Percentiles rank a stretch among this genome's conserved stretches.
phyloP scores from a whole-genome alignment of 2,329 filamentous ascomycete species.

The Colletotrichum caudatum region DNA sequence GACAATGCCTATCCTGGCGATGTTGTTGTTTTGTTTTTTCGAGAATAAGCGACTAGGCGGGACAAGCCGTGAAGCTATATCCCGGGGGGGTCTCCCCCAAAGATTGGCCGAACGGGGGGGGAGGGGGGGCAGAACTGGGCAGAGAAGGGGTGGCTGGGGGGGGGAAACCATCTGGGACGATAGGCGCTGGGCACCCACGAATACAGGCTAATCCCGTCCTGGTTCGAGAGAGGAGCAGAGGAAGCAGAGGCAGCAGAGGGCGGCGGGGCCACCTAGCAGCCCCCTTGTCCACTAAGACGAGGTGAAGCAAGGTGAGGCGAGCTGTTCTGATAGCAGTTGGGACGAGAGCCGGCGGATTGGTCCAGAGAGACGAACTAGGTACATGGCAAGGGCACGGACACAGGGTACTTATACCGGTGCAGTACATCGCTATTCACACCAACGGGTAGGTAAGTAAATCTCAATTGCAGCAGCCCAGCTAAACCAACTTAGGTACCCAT shows the following conservation, averaged over 20 bases:
- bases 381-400: too few relatives aligned
- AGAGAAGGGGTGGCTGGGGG: constrained; percentile 30
- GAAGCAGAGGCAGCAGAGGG: too few relatives aligned
- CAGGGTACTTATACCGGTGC: too few relatives aligned
- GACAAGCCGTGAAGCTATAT: constrained; percentile 42
- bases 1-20: constrained; percentile 21
- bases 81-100: constrained; percentile 26
- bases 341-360: constrained; percentile 31
- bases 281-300: constrained; percentile 13
- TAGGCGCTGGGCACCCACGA: constrained; percentile 5
- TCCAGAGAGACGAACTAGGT: neutral
- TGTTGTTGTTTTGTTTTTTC: constrained; percentile 44
- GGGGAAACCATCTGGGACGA: constrained; percentile 8
- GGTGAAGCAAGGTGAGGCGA: constrained; percentile 19
- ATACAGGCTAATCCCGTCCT: constrained; percentile 9
- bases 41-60: constrained; percentile 31
- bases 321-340: constrained; percentile 22
- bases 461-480: too few relatives aligned
- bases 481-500: too few relatives aligned
- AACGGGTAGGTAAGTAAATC: too few relatives aligned
- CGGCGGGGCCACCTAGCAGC: constrained; percentile 4
- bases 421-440: too few relatives aligned
- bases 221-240: neutral
- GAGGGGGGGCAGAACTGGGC: constrained; percentile 2
- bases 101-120: constrained; percentile 23